Base-by-base conservation (phyloP, 495 filamentous ascomycete species). In the Talaromyces adpressus region DNA sequence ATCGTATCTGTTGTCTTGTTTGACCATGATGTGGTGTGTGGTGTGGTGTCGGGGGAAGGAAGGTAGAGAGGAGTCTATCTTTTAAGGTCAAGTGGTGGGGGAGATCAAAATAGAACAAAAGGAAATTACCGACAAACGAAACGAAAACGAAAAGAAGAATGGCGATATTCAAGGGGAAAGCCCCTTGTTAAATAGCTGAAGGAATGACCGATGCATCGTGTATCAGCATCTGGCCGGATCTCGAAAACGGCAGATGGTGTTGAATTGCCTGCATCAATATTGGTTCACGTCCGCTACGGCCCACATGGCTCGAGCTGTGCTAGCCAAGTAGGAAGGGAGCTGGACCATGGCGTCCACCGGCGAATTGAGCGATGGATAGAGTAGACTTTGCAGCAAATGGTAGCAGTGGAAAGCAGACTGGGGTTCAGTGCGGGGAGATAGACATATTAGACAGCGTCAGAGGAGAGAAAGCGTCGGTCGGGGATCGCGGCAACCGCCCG, bases 1-100 rank as follows among this genome's bases (percentile, higher is more conserved):
- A 67, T 91, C 88, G 72, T 87, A 87, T 16, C 73, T 81, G 59
- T 84, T 81, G 65, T 76, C 65, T 57, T 69, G 65, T 12, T 65
- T 62, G 30, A 68, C 67, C 80, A 82, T 82, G 22, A 16, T 45
- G 4, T 60, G 39, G 45, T 51, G 11, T 18, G 12, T 5, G 22
- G 18, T 36, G 32, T 36, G 9, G 32, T 41, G 36, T 16, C 36
- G 36, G 36, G 36, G 36, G 3, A 41, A 3, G 36, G 36, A 41
- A 45, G 23, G 16, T 60, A 6, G n/a, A 64, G 27, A 57, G 56
- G 30, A 59, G 57, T 39, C n/a, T 20, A 27, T 20, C 11, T 49
- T 30, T 49, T 20, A 8, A 0, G 16, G n/a, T 20, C 45, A 7
- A 20, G 18, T 49, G 45, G 36, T 41, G 20, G 6, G 45, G 45